These are phyloP conservation scores for Symbiodinium pilosum DNA, from an alignment of 73 alveolate genomes.

Conservation along the genomic window DNA sequence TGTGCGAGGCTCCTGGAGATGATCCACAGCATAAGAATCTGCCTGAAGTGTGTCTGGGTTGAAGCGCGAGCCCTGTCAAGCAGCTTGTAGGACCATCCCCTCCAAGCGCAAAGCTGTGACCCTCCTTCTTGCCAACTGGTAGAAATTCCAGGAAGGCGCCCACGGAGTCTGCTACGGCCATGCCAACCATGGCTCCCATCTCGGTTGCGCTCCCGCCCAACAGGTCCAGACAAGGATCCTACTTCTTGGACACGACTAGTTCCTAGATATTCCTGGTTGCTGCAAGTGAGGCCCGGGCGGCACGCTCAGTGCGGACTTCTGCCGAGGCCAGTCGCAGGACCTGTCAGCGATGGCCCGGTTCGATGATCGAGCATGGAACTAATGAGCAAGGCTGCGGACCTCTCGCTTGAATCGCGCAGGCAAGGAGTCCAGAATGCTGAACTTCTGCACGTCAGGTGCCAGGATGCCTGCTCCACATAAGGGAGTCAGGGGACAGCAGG, in stretches of 20 bases:
- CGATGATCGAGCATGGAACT: too few species aligned
- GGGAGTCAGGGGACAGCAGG: too few species aligned
- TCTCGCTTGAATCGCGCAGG: conserved; percentile 24
- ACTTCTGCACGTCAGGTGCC: conserved; percentile 38
- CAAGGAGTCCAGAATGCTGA: conserved; percentile 27
- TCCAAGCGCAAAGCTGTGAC: too few species aligned
- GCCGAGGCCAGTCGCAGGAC: conserved; percentile 11
- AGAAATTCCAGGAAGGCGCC: conserved; percentile 83
- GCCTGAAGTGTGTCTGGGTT: conserved; percentile 73
- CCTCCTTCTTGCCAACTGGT: conserved; percentile 72
- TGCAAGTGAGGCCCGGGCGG: not conserved
- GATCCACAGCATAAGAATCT: not conserved
- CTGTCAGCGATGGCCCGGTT: not conserved
- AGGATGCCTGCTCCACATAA: conserved; percentile 6
- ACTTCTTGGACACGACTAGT: too few species aligned
- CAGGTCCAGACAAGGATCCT: too few species aligned
- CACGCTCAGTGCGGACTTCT: not conserved
- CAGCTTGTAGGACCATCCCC: not conserved
- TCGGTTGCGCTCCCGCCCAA: too few species aligned
- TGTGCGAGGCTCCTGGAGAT: not conserved
- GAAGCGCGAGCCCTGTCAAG: conserved; percentile 69
- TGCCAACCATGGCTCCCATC: conserved; percentile 95
- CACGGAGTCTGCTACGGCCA: conserved; percentile 92
- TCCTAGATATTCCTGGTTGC: too few species aligned
- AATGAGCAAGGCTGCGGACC: not conserved